phyloP scores from a whole-genome alignment of 352 stramenopile genomes.

The Phytopythium chamaehyphon region DNA sequence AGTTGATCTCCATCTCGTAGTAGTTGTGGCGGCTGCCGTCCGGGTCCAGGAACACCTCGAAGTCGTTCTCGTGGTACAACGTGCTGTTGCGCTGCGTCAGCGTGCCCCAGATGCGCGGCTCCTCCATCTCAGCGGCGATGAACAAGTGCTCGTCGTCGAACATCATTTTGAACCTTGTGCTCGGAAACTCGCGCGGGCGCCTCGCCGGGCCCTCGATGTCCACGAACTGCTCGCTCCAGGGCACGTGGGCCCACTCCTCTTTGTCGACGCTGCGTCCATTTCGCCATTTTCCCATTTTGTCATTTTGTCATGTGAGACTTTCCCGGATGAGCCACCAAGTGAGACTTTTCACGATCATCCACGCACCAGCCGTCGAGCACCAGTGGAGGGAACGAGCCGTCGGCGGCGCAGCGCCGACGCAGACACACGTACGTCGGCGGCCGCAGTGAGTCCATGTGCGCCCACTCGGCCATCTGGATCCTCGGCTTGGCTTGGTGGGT shows the following conservation, averaged over 20 bases:
- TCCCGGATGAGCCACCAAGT: too few relatives aligned
- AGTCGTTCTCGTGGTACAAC: constrained; percentile 91
- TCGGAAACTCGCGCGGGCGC: constrained; percentile 35
- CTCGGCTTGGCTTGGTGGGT: not conserved
- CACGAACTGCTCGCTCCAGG: constrained; percentile 68
- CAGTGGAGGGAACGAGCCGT: constrained; percentile 31
- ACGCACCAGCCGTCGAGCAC: constrained; percentile 44
- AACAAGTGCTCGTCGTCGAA: constrained; percentile 73
- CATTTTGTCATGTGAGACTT: not conserved
- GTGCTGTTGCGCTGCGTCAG: constrained; percentile 62
- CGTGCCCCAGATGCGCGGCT: constrained; percentile 75
- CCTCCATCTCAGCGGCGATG: constrained; percentile 58
- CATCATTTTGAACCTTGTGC: constrained; percentile 80
- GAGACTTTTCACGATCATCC: too few relatives aligned
- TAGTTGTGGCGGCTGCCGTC: constrained; percentile 82
- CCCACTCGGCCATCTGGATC: constrained; percentile 20
- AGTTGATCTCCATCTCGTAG: constrained; percentile 92
- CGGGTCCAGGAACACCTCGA: constrained; percentile 92
- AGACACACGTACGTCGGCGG: constrained; percentile 70
- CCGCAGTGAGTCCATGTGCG: constrained; percentile 56
- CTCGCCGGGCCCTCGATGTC: constrained; percentile 65
- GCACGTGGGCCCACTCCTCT: constrained; percentile 55
- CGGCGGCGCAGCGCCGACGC: constrained; percentile 19
- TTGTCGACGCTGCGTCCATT: constrained; percentile 61
- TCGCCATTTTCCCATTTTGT: too few relatives aligned